Conservation (phyloP, 768 basidiomycete genomes). For the Pulveroboletus ravenelii region DNA sequence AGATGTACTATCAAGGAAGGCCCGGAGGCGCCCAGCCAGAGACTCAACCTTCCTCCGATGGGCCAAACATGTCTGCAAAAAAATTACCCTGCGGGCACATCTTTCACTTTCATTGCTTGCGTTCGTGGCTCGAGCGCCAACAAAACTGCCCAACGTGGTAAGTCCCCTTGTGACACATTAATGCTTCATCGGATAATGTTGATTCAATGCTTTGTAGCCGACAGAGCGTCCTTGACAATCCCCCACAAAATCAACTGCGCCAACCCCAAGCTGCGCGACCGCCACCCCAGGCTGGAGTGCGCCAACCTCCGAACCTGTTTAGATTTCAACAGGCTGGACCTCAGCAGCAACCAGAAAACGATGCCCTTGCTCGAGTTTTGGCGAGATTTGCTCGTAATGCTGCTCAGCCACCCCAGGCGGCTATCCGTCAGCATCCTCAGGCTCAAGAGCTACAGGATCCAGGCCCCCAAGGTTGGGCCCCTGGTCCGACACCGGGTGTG, state of each 20-base stretch:
- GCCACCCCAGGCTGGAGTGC: slow-evolving; percentile 28
- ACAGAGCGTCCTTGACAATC: slow-evolving; percentile 65
- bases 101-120: slow-evolving; percentile 96
- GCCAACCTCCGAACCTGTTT: slow-evolving; percentile 29
- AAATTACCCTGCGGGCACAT: slow-evolving; percentile 95
- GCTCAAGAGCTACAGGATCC: slow-evolving; percentile 29
- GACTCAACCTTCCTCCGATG: slow-evolving; percentile 40
- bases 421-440: slow-evolving; percentile 29
- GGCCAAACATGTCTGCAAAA: slow-evolving; percentile 94
- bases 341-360: slow-evolving; percentile 39
- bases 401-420: slow-evolving; percentile 36
- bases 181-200: slow-evolving; percentile 3
- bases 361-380: slow-evolving; percentile 33
- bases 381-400: slow-evolving; percentile 54
- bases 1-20: slow-evolving; percentile 58
- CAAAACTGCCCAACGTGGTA: slow-evolving; percentile 99
- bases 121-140: slow-evolving; percentile 97
- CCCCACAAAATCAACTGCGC: slow-evolving; percentile 31
- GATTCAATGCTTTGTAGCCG: slow-evolving; percentile 43
- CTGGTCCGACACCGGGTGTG: slow-evolving; percentile 41
- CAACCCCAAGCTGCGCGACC: slow-evolving; percentile 23
- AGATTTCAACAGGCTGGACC: slow-evolving; percentile 25
- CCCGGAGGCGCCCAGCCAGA: slow-evolving; percentile 22
- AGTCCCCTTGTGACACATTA: slow-evolving; percentile 24
- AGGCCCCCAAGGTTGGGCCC: slow-evolving; percentile 34